These are phyloP conservation scores for Chlorella sp. DNA, from an alignment of 139 green algal genomes.

Conservation along the genomic window DNA sequence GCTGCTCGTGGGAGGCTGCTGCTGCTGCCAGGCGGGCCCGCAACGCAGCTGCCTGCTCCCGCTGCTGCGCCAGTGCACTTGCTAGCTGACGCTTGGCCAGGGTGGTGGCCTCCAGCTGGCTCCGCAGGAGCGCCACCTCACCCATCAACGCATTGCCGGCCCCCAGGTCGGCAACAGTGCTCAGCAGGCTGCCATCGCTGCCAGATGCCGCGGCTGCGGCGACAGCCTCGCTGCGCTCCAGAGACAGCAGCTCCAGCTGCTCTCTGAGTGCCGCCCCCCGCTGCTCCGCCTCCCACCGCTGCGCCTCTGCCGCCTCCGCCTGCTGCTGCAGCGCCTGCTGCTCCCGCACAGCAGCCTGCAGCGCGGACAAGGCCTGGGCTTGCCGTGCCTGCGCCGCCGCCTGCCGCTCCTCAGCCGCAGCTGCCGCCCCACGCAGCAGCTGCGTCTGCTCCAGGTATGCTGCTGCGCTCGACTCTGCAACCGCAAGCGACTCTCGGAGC, in stretches of 20 bases:
- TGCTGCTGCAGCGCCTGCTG: not conserved
- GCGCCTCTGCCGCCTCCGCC: not conserved
- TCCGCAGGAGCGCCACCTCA: constrained; percentile 16
- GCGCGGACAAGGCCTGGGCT: not conserved
- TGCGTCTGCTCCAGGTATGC: not conserved
- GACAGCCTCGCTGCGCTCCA: constrained; percentile 9
- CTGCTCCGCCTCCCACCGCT: constrained; percentile 12
- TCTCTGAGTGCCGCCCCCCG: not conserved
- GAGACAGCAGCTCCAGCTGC: constrained; percentile 21
- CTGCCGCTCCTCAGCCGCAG: not conserved
- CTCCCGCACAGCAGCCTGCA: not conserved
- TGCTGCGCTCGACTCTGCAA: not conserved
- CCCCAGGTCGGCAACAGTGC: not conserved
- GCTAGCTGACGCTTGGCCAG: not conserved
- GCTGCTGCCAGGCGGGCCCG: not conserved
- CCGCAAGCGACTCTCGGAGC: not conserved
- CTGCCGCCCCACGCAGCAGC: not conserved
- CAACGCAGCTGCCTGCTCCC: not conserved
- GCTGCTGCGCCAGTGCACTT: not conserved
- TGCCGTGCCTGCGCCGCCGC: not conserved
- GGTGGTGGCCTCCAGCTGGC: not conserved
- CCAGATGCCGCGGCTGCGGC: not conserved
- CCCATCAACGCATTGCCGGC: constrained; percentile 27
- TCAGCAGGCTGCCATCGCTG: not conserved
- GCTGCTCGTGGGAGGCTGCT: not conserved